Evolutionary conservation across 192 early-diverging fungal genomes (phyloP).

Genomic region (Coemansia asiatica): DNA sequence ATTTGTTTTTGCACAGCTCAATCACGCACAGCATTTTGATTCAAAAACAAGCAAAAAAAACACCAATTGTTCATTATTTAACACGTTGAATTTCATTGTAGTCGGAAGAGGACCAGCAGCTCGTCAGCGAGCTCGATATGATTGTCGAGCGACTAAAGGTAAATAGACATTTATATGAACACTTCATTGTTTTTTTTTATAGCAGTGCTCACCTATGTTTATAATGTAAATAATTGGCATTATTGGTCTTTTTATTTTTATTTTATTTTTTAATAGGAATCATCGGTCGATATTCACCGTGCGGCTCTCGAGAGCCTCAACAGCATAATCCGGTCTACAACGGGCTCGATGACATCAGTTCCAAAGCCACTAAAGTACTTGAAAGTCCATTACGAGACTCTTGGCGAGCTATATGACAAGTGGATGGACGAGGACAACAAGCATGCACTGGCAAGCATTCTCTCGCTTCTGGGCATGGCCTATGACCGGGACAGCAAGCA

Average conservation of each 20-base stretch:
- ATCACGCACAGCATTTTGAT: too few relatives aligned
- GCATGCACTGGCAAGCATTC: constrained; percentile 86
- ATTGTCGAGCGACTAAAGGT: constrained; percentile 89
- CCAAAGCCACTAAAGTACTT: constrained; percentile 98
- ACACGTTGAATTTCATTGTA: too few relatives aligned
- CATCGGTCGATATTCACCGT: constrained; percentile 72
- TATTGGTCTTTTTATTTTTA: neutral
- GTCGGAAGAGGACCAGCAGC: constrained; percentile 96
- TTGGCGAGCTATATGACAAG: constrained; percentile 66
- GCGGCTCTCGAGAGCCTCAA: constrained; percentile 85
- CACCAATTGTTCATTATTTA: too few relatives aligned
- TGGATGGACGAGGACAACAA: constrained; percentile 78
- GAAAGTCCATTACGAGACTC: constrained; percentile 75
- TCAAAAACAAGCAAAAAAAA: too few relatives aligned
- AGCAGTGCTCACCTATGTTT: neutral
- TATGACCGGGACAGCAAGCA: constrained; percentile 86
- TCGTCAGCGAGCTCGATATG: constrained; percentile 94
- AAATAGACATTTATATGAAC: too few relatives aligned
- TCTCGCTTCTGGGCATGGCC: constrained; percentile 96
- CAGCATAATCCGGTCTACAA: constrained; percentile 88
- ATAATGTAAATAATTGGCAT: neutral
- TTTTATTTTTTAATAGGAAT: constrained; percentile 41
- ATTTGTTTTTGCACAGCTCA: too few relatives aligned
- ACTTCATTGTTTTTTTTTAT: neutral
- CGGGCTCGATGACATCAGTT: constrained; percentile 99